A percentile compares a stretch with the other conserved stretches of the same genome.
phyloP scores from a whole-genome alignment of 768 basidiomycete genomes.

The Mycena venus region DNA sequence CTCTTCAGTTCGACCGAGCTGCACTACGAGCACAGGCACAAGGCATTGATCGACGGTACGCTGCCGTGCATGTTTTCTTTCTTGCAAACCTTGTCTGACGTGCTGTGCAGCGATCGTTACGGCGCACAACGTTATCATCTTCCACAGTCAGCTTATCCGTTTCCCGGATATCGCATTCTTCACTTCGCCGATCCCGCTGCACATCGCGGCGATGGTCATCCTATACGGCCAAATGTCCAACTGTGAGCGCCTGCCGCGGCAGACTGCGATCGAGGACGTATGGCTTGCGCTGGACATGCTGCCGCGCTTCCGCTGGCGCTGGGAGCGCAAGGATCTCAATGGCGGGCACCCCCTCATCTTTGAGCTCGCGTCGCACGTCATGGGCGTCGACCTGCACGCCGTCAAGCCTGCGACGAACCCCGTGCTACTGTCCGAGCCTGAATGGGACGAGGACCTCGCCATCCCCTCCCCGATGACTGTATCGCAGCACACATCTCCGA shows the following conservation, averaged over 20 bases:
- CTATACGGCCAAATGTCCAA: conserved; percentile 89
- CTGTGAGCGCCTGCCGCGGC: conserved; percentile 73
- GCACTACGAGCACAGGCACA: conserved; percentile 71
- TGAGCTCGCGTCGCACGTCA: conserved; percentile 84
- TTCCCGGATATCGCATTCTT: conserved; percentile 92
- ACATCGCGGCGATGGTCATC: conserved; percentile 93
- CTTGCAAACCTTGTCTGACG: neutral
- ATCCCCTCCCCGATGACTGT: conserved; percentile 48
- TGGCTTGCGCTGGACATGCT: conserved; percentile 92
- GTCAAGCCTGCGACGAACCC: conserved; percentile 62
- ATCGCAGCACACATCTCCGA: conserved; percentile 60
- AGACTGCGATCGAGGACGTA: conserved; percentile 83
- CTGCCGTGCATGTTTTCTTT: neutral
- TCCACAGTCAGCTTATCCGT: conserved; percentile 86
- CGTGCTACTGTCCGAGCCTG: conserved; percentile 63
- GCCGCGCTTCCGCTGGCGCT: conserved; percentile 91
- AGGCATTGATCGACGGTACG: conserved; percentile 84
- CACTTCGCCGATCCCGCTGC: conserved; percentile 88
- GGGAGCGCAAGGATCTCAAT: conserved; percentile 87
- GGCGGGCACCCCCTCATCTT: conserved; percentile 89
- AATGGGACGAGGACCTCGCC: conserved; percentile 64
- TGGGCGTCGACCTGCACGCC: conserved; percentile 78
- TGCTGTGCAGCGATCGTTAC: conserved; percentile 76
- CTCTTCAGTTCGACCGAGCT: conserved; percentile 85
- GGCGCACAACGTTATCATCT: conserved; percentile 88